Evolutionary conservation across 2,329 filamentous ascomycete species (phyloP).

Genomic region (Pezicula radicicola): DNA sequence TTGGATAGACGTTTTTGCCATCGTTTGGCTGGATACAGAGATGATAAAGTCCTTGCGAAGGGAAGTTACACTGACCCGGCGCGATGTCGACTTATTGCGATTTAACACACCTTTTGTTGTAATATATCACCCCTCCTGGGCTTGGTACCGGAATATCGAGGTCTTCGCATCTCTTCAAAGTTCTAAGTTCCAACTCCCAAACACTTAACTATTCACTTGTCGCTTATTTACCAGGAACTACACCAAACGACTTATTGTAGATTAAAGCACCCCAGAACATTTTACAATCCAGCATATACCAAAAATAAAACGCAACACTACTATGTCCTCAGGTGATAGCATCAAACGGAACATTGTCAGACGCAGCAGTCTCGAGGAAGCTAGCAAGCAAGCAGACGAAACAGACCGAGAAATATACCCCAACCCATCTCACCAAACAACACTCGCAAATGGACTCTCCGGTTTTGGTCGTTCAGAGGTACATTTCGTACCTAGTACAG

Average conservation of each 20-base stretch:
- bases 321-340: constrained; percentile 11
- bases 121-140: no score
- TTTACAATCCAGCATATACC: background rate
- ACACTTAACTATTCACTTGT: no score
- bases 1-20: no score
- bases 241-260: background rate
- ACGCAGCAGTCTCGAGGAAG: constrained; percentile 12
- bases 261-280: background rate
- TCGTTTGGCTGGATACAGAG: no score
- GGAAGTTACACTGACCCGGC: no score
- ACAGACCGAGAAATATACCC: constrained; percentile 3
- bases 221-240: no score
- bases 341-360: constrained; percentile 9
- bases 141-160: no score
- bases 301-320: background rate
- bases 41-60: no score
- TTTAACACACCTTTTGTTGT: no score
- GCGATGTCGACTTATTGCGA: no score
- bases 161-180: no score
- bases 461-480: constrained; percentile 9
- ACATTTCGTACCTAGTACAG: constrained; percentile 11
- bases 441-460: constrained; percentile 1
- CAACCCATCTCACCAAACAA: constrained; percentile 6
- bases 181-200: no score
- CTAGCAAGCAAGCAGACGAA: background rate